Percentiles rank a stretch among this genome's conserved stretches.
Conservation (phyloP, 169 alveolate species). For the Cryptosporidium muris region DNA sequence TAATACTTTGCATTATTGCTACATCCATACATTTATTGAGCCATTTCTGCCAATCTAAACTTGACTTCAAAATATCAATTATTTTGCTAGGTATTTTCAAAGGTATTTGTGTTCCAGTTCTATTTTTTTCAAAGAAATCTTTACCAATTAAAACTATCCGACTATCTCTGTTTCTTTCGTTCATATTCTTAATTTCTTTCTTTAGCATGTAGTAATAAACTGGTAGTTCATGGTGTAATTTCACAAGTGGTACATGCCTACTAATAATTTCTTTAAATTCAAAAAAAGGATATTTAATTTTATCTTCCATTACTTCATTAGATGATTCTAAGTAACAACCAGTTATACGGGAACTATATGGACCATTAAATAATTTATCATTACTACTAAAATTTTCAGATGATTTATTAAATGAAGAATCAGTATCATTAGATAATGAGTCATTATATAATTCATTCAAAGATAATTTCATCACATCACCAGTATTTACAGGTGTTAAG, state of each 20-base stretch:
- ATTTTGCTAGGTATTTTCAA: constrained; percentile 42
- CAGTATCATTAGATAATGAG: constrained; percentile 29
- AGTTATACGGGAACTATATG: constrained; percentile 26
- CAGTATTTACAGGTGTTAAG: constrained; percentile 9
- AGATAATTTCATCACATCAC: background rate
- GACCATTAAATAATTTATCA: constrained; percentile 46
- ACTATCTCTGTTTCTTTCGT: constrained; percentile 33
- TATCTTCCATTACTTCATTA: constrained; percentile 21
- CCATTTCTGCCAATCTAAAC: constrained; percentile 67
- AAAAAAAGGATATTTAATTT: constrained; percentile 52
- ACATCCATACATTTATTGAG: constrained; percentile 37
- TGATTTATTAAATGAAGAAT: constrained; percentile 22
- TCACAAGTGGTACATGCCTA: constrained; percentile 8
- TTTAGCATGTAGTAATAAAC: constrained; percentile 38
- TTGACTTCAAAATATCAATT: constrained; percentile 5
- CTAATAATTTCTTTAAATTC: constrained; percentile 44
- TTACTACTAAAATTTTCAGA: constrained; percentile 11
- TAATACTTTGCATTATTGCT: constrained; percentile 66
- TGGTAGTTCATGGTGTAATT: constrained; percentile 36
- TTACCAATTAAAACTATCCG: constrained; percentile 42
- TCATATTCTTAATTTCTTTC: background rate
- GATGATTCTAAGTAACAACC: constrained; percentile 62
- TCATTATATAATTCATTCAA: constrained; percentile 63
- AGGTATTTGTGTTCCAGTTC: constrained; percentile 44
- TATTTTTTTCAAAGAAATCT: constrained; percentile 49